phyloP scores from a whole-genome alignment of 805 yeast species.

The Candida coquimbonensis region DNA sequence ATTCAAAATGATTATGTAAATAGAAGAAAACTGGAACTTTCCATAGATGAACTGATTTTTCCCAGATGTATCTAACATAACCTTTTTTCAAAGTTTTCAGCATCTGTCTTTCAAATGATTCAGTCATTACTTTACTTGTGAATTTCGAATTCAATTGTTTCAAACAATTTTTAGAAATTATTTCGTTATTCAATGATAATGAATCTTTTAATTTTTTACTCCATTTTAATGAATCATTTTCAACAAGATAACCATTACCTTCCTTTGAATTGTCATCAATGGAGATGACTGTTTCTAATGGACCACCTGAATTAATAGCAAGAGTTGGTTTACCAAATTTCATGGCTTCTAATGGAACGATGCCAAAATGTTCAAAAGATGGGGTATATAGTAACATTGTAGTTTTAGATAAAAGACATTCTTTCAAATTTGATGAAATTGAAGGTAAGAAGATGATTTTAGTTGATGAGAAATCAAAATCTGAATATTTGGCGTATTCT shows the following conservation, averaged over 20 bases:
- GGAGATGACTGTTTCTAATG: slow-evolving; percentile 60
- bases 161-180: slow-evolving; percentile 24
- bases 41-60: slow-evolving; percentile 20
- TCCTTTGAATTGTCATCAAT: slow-evolving; percentile 23
- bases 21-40: slow-evolving; percentile 14
- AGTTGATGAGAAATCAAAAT: slow-evolving; percentile 8
- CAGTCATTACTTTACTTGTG: slow-evolving; percentile 34
- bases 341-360: slow-evolving; percentile 97
- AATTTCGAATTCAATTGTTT: slow-evolving; percentile 26
- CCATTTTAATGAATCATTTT: slow-evolving; percentile 47
- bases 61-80: slow-evolving; percentile 25
- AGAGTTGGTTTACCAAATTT: slow-evolving; percentile 72
- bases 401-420: slow-evolving; percentile 48
- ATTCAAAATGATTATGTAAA: slow-evolving; percentile 6
- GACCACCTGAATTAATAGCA: slow-evolving; percentile 90
- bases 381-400: slow-evolving; percentile 81
- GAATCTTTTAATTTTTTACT: slow-evolving; percentile 38
- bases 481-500: slow-evolving; percentile 18
- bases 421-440: slow-evolving; percentile 59
- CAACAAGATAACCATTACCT: slow-evolving; percentile 62
- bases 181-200: slow-evolving; percentile 19
- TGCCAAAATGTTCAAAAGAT: slow-evolving; percentile 89
- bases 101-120: slow-evolving; percentile 29
- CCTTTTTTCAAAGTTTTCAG: slow-evolving; percentile 22
- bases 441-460: slow-evolving; percentile 77